These are phyloP conservation scores for Aspergillus saccharolyticus DNA, from an alignment of 495 filamentous ascomycete species.

Conservation along the genomic window DNA sequence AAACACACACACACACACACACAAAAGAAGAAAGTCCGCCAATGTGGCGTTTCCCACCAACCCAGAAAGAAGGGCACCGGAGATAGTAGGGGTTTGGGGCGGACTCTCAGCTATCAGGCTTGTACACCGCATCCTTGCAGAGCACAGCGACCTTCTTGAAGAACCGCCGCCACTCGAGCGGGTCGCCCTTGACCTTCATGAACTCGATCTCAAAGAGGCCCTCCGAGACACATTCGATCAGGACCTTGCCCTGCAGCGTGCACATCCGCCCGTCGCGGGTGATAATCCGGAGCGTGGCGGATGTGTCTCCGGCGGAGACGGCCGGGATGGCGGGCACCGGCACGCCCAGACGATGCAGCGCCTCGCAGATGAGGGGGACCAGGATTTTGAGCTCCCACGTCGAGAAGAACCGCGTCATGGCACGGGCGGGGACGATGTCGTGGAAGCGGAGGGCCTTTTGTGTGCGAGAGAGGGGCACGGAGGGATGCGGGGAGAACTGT, in stretches of 20 bases:
- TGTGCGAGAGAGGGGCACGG: conserved; percentile 75
- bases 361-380: conserved; percentile 71
- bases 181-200: conserved; percentile 92
- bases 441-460: conserved; percentile 82
- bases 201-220: conserved; percentile 80
- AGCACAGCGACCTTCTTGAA: conserved; percentile 88
- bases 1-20: background rate
- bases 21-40: no score
- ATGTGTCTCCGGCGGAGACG: conserved; percentile 41
- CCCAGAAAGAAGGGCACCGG: no score
- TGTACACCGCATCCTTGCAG: conserved; percentile 74
- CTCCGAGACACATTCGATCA: conserved; percentile 66
- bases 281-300: conserved; percentile 62
- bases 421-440: conserved; percentile 78
- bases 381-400: conserved; percentile 71
- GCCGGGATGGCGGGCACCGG: conserved; percentile 54
- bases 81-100: no score
- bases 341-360: conserved; percentile 76
- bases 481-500: conserved; percentile 79
- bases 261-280: conserved; percentile 76
- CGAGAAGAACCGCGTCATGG: conserved; percentile 88
- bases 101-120: conserved; percentile 36
- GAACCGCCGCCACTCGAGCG: conserved; percentile 92
- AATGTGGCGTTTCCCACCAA: no score
- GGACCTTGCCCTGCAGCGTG: conserved; percentile 74